Conservation (phyloP, 2,329 filamentous ascomycete genomes). For the Macroventuria anomochaeta region DNA sequence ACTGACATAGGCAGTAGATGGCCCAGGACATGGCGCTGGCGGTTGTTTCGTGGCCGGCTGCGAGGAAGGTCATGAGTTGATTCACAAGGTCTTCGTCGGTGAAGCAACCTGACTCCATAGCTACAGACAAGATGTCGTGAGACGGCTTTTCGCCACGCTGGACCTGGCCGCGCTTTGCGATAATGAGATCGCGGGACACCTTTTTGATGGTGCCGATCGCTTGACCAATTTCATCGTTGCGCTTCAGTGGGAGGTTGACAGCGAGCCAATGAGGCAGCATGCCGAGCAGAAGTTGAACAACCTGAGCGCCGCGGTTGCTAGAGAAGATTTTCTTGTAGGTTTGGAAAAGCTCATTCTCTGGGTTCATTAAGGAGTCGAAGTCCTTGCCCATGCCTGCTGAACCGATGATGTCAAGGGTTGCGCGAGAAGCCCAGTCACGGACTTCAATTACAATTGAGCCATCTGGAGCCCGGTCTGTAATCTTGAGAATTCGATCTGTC, state of each 20-base stretch:
- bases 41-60: slow-evolving; percentile 68
- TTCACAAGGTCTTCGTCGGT: slow-evolving; percentile 81
- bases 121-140: slow-evolving; percentile 80
- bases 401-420: slow-evolving; percentile 66
- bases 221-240: slow-evolving; percentile 61
- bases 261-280: slow-evolving; percentile 70
- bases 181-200: slow-evolving; percentile 72
- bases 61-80: slow-evolving; percentile 89
- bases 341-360: slow-evolving; percentile 59
- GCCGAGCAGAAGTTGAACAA: slow-evolving; percentile 65
- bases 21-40: slow-evolving; percentile 62
- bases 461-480: slow-evolving; percentile 31
- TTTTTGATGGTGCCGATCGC: slow-evolving; percentile 56
- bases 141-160: slow-evolving; percentile 56
- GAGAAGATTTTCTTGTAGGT: slow-evolving; percentile 61
- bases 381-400: slow-evolving; percentile 63
- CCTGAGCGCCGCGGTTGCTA: slow-evolving; percentile 56
- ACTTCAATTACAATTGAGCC: slow-evolving; percentile 52
- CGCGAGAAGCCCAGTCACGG: slow-evolving; percentile 56
- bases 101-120: slow-evolving; percentile 77
- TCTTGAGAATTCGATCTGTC: slow-evolving; percentile 42
- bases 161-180: slow-evolving; percentile 68
- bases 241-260: slow-evolving; percentile 68
- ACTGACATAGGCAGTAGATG: slow-evolving; percentile 58
- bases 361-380: slow-evolving; percentile 60